Evolutionary conservation across 208 protist species (phyloP), one percentile per base, ranked within the genome.

Genomic region (Acanthamoeba triangularis): DNA sequence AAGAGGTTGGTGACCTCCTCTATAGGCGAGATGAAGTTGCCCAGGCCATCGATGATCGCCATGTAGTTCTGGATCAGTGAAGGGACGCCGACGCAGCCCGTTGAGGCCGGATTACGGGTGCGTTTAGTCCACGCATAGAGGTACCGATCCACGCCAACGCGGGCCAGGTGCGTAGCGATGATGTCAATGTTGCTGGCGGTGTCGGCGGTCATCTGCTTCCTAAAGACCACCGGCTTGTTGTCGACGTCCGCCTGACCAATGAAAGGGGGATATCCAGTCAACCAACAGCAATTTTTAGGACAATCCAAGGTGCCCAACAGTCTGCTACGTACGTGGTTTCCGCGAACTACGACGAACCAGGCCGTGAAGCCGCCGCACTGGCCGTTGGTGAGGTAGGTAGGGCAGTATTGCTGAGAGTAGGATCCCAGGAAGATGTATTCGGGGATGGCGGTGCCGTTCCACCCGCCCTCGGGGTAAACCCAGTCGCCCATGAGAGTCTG

Each of bases 401-500:
- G 72, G 37, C 72, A 80, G 14, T 80, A 80, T 35, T 80, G 72
- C 74, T 84, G 74, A 1, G 74, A 16, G 44, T 84, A 84, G 14
- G 37, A 41, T 0, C 74, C 74, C 4, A 84, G 37, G 74, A 84
- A 3, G 33, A 41, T 11, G 74, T 84, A 84, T 13, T 84, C 49
- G 37, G 41, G 41, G 11, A 30, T 7, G 41, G 6, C 30, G n/a
- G 2, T 20, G 23, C 74, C 37, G 37, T 82, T 82, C 74, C 74
- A 82, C 20, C 74, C 74, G 25, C 74, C 74, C 37, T 82, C 74
- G 7, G 74, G 74, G 30, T 82, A 82, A 14, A 82, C 74, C 74
- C 74, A 82, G 74, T 82, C 74, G 35, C 74, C 74, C 74, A 82
- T 47, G 74, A 82, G 16, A 6, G 74, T 82, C 37, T 82, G 37